phyloP scores from a whole-genome alignment of 306 rosid genomes.

The Rubus parviflorus region DNA sequence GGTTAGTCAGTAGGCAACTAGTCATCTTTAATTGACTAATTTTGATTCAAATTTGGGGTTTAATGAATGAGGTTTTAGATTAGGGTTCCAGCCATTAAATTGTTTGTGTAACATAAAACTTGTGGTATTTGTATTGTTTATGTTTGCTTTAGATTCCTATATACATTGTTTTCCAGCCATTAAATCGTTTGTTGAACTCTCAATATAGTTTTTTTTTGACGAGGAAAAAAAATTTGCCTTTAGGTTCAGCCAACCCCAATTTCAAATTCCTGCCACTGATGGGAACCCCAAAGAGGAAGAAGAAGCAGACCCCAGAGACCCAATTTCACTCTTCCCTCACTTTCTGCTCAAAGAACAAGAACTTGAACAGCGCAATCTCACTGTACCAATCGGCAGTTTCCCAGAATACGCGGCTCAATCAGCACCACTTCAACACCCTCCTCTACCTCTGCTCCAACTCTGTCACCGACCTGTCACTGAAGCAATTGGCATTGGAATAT shows the following conservation, averaged over 20 bases:
- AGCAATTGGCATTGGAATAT: conserved; percentile 37
- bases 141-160: too few species aligned
- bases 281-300: conserved; percentile 51
- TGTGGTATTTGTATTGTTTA: too few species aligned
- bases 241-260: background rate
- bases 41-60: too few species aligned
- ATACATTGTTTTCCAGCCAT: too few species aligned
- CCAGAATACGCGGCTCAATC: conserved; percentile 43
- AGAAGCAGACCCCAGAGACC: conserved; percentile 43
- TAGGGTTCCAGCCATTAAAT: too few species aligned
- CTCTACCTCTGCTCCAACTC: conserved; percentile 80
- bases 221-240: background rate
- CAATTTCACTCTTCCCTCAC: conserved; percentile 67
- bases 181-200: too few species aligned
- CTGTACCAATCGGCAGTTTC: conserved; percentile 53
- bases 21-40: too few species aligned
- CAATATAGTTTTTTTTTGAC: too few species aligned
- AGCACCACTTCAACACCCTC: conserved; percentile 70
- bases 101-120: too few species aligned
- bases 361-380: conserved; percentile 51
- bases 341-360: conserved; percentile 61
- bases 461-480: conserved; percentile 48
- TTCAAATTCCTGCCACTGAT: conserved; percentile 16
- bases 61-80: too few species aligned
- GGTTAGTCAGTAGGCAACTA: too few species aligned